These are phyloP conservation scores for Berberis vulgaris DNA, from an alignment of 164 flowering plant species.

Conservation along the genomic window DNA sequence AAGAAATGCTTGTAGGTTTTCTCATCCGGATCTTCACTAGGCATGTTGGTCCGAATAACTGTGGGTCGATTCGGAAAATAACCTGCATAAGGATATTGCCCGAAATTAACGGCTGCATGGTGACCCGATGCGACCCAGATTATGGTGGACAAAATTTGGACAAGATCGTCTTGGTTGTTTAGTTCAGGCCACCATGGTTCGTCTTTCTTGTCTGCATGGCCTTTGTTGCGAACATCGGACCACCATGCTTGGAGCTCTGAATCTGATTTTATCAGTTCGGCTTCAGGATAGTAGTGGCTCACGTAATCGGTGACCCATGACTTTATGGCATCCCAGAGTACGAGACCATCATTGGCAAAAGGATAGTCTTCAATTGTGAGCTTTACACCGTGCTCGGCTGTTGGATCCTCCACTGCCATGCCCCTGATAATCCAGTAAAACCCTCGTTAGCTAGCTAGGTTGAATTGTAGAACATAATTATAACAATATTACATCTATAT, in stretches of 20 bases:
- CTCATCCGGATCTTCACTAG: conserved; percentile 38
- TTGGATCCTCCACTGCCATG: conserved; percentile 66
- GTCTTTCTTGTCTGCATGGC: conserved; percentile 73
- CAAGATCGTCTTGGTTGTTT: conserved; percentile 36
- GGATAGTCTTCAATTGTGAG: conserved; percentile 68
- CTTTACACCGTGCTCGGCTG: conserved; percentile 56
- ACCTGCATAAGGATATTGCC: conserved; percentile 56
- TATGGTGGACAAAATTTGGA: conserved; percentile 45
- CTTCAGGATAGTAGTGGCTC: conserved; percentile 39
- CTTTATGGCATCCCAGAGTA: conserved; percentile 53
- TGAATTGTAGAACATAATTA: background rate
- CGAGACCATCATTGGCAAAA: conserved; percentile 66
- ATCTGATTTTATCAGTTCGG: conserved; percentile 30
- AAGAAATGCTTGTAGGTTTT: conserved; percentile 11
- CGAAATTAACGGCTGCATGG: conserved; percentile 82
- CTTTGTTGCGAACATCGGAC: conserved; percentile 53
- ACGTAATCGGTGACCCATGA: conserved; percentile 65
- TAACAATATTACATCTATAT: background rate
- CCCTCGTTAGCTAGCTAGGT: background rate
- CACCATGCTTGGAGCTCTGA: conserved; percentile 77
- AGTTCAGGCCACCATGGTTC: conserved; percentile 81
- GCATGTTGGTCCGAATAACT: conserved; percentile 45
- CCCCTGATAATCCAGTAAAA: conserved; percentile 34
- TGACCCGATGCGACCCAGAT: conserved; percentile 68
- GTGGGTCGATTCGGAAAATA: conserved; percentile 78